Evolutionary conservation across 2,329 filamentous ascomycete species (phyloP), one percentile per base, ranked within the genome.

Genomic region (Verticillium zaregamsianum): DNA sequence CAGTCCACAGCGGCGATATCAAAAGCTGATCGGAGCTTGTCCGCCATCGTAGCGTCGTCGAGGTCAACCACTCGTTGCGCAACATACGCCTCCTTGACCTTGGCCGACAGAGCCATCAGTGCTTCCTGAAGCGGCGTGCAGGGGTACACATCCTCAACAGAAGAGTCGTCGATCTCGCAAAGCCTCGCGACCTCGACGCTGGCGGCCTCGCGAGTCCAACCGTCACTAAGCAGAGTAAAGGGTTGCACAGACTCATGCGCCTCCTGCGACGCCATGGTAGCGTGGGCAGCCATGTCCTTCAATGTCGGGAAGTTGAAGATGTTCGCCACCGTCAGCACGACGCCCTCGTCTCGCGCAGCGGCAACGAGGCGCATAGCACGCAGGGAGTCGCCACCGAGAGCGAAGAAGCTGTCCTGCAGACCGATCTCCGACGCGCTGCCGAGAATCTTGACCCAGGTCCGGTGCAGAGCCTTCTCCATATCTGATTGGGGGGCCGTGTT

Each of bases 71-170:
- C 79, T 45, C 80, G 74, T 64, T 81, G 81, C 2, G 80, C 81
- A 3, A 86, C 77, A 49, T 86, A 86, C 0, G 80, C 79, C 52
- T 82, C 82, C 37, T 76, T 75, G 28, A 80, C 74, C 67, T 82
- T 82, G 62, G 77, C 75, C 2, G 82, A 82, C 6, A 86, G 69
- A 0, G 82, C 80, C 73, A 86, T 80, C 2, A 86, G 74, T 2
- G 79, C 81, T 67, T 84, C 82, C 63, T 86, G 83, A 1, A 84
- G 72, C 0, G 82, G 78, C 0, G 82, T 82, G 70, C 81, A 84
- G 1, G 83, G 82, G 60, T 84, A 86, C 0, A 83, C 69, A 62
- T 86, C 82, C 57, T 83, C 79, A 5, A 84, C 70, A 0, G 39
- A 58, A 0, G 70, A 72, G 7, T 68, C 61, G 2, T 71, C 68